Conservation (phyloP, 768 basidiomycete genomes). For the Suillus tomentosus region DNA sequence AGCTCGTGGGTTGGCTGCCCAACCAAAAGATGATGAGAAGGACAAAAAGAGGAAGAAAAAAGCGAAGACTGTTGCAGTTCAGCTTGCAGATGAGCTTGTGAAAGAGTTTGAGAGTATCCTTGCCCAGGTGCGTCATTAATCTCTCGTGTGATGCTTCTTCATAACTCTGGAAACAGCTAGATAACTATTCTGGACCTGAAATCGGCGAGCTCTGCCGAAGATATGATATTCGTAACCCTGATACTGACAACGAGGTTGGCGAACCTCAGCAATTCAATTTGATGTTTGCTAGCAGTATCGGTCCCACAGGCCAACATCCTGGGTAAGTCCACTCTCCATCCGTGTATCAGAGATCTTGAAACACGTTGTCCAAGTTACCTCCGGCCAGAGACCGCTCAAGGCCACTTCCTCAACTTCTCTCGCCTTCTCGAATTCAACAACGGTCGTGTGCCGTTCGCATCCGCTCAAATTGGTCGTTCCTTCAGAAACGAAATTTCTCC, state of each 20-base stretch:
- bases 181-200: constrained; percentile 90
- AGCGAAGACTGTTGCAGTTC: constrained; percentile 66
- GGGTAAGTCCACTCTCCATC: constrained; percentile 50
- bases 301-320: constrained; percentile 95
- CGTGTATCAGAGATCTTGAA: background rate
- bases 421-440: constrained; percentile 98
- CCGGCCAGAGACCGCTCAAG: constrained; percentile 97
- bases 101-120: constrained; percentile 79
- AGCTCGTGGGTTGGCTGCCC: constrained; percentile 74
- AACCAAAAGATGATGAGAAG: constrained; percentile 59
- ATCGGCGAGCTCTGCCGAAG: constrained; percentile 85
- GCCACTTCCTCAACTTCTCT: constrained; percentile 98
- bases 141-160: background rate
- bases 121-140: constrained; percentile 68
- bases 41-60: constrained; percentile 61
- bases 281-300: constrained; percentile 98
- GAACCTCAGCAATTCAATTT: constrained; percentile 97
- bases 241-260: constrained; percentile 88
- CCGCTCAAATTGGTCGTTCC: constrained; percentile 92
- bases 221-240: constrained; percentile 83
- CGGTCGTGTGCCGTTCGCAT: constrained; percentile 93
- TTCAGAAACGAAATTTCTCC: constrained; percentile 99
- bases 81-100: constrained; percentile 72
- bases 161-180: constrained; percentile 34
- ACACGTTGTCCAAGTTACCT: constrained; percentile 61